Base-by-base conservation (phyloP, 306 rosid genomes). In the Abrus pulchellus region DNA sequence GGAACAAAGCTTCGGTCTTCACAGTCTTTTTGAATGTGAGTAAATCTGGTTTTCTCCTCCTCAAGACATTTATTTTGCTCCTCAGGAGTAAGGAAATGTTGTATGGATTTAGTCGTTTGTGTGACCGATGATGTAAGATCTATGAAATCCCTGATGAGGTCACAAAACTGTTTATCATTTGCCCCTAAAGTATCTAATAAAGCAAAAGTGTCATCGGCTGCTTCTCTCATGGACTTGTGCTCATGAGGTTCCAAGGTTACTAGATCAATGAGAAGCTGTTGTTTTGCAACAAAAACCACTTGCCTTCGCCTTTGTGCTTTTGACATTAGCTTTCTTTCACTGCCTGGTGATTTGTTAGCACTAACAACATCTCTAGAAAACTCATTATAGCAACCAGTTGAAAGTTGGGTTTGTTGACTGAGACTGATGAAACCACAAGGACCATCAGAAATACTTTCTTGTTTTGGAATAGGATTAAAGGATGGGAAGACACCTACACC, bases 91-190 rank as follows among this genome's bases (percentile, higher is more conserved):
- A 38, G 57, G 59, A 8, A 53, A 7, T 57, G 38, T 82, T 68
- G 50, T 2, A 41, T 11, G 8, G 82, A 57, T 13, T 30, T 60
- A 5, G 30, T 12, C 2, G 69, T 45, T 7, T 49, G 53, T 30
- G 36, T 74, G 1, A 43, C 6, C 0, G 74, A 43, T 10, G 78
- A 30, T n/a, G 53, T 10, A 27, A 8, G 20, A 32, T 30, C 43
- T 30, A 82, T 70, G 53, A 69, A 82, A 7, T 76, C 85, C 82
- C 20, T 61, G 40, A 82, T 63, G 52, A 60, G 68, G 6, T 61
- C 82, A 32, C 68, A 41, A 3, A 76, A 82, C 8, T n/a, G 33
- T 50, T 8, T 14, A 20, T 61, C 36, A 32, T 70, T 57, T 52
- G 71, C 68, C 1, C 53, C 41, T 1, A 69, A 27, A 4, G 3